Percentiles rank a stretch among this genome's conserved stretches.
Conservation (phyloP, 805 yeast genomes). For the Candida rishiriensis region DNA sequence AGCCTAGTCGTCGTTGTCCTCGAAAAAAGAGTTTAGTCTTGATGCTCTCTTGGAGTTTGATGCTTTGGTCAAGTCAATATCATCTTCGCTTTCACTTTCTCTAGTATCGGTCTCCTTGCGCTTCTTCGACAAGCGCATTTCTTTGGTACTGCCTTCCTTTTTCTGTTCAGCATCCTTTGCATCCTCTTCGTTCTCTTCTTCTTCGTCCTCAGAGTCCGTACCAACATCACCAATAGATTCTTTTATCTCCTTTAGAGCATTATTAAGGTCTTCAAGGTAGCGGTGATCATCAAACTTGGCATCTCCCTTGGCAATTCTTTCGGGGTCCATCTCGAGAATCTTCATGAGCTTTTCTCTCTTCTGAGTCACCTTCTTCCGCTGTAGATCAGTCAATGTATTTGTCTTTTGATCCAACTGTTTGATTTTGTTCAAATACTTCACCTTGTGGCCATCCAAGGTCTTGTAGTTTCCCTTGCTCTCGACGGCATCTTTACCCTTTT, state of each 20-base stretch:
- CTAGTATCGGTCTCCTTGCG: too few species aligned
- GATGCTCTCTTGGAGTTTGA: neutral
- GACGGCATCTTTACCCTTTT: slow-evolving; percentile 24
- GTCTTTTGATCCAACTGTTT: slow-evolving; percentile 30
- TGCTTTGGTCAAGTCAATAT: neutral
- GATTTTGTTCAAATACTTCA: slow-evolving; percentile 33
- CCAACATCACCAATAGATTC: slow-evolving; percentile 18
- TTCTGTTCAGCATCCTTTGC: neutral
- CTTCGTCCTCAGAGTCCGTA: slow-evolving; percentile 2
- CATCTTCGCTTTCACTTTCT: neutral
- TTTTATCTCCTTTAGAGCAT: slow-evolving; percentile 32
- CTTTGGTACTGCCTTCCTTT: neutral
- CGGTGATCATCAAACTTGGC: slow-evolving; percentile 33
- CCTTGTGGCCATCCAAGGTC: slow-evolving; percentile 37
- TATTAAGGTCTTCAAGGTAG: slow-evolving; percentile 36
- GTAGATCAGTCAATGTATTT: slow-evolving; percentile 10
- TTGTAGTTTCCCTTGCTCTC: slow-evolving; percentile 25
- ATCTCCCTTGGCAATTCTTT: slow-evolving; percentile 15
- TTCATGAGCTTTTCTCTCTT: slow-evolving; percentile 34
- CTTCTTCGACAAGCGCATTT: too few species aligned
- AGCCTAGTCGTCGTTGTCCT: slow-evolving; percentile 3
- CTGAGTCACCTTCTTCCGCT: slow-evolving; percentile 16
- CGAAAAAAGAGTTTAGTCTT: slow-evolving; percentile 2
- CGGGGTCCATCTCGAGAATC: slow-evolving; percentile 26
- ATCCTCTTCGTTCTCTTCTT: neutral